Evolutionary conservation across 2,329 filamentous ascomycete genomes (phyloP).

Genomic region (Venturia pyrina): DNA sequence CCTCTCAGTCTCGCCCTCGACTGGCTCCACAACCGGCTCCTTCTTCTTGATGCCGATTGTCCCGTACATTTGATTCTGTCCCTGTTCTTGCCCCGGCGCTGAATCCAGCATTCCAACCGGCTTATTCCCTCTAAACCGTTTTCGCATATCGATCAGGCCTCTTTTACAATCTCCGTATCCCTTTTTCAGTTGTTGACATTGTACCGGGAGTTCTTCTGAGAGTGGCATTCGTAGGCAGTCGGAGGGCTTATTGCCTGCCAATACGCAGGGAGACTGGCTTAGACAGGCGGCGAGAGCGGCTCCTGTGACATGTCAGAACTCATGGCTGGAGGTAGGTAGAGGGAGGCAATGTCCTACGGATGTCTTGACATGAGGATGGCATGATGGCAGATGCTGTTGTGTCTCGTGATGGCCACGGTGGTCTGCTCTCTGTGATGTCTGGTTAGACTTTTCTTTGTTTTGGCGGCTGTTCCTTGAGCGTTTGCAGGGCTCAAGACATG

Average conservation of each 20-base stretch:
- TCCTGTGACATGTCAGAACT: constrained; percentile 44
- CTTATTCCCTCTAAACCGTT: constrained; percentile 90
- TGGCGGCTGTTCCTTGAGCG: neutral
- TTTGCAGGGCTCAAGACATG: neutral
- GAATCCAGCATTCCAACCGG: constrained; percentile 45
- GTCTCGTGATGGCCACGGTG: neutral
- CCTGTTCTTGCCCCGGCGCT: neutral
- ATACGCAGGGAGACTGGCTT: constrained; percentile 91
- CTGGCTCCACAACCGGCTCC: neutral
- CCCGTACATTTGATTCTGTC: constrained; percentile 1
- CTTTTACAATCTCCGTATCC: constrained; percentile 93
- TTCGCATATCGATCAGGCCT: constrained; percentile 97
- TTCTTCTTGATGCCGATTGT: constrained; percentile 8
- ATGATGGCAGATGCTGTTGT: constrained; percentile 37
- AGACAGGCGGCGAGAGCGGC: constrained; percentile 89
- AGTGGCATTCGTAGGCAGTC: constrained; percentile 63
- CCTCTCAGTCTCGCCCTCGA: neutral
- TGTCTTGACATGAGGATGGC: constrained; percentile 95
- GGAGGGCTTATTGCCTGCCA: constrained; percentile 36
- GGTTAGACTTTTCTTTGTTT: constrained; percentile 2
- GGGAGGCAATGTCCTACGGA: constrained; percentile 48
- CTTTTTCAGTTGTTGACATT: constrained; percentile 87
- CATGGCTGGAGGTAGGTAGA: neutral
- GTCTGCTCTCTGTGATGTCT: neutral
- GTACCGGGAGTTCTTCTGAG: constrained; percentile 67